Evolutionary conservation across 164 flowering plant genomes (phyloP), one percentile per base, ranked within the genome.

Genomic region (Magnolia sinica): DNA sequence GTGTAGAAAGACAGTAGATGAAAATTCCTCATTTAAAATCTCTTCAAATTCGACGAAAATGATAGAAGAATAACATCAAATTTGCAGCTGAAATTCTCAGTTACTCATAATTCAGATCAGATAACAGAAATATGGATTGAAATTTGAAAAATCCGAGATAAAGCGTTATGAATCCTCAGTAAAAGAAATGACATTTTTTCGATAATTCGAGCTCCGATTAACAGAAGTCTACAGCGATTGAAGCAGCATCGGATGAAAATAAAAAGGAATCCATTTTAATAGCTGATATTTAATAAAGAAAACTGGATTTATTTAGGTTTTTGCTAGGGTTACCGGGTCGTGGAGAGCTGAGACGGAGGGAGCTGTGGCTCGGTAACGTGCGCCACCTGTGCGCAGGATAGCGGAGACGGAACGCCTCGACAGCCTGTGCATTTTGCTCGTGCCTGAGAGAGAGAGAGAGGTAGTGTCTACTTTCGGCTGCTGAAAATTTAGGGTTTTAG

Each of bases 351-450:
- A 51, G 49, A 81, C 11, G 4, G 86, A 64, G 8, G 86, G 86
- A 16, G 84, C 83, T 24, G 80, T 76, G 74, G n/a, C 70, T 1
- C 85, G 82, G 81, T 66, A 31, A 13, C 81, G 79, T 0, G 83
- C 65, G 82, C 80, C 82, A 14, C 83, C 81, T 74, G 65, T 27
- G 78, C 88, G 85, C 50, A 90, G 85, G 74, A 87, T 11, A n/a
- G 85, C 79, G 24, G 89, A 79, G 78, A 86, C 84, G 70, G 96
- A 89, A 68, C 92, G 94, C 83, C 85, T 78, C 4, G 94, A 79
- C 20, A 90, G 79, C 78, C 87, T 83, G 82, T 90, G 87, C 96
- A 92, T 92, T 37, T 37, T 37, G 76, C 63, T 70, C 27, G 52
- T 18, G 4, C 24, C 74, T 70, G 72, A 0, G 22, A 7, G 72